A percentile compares a stretch with the other conserved stretches of the same genome.
Conservation (phyloP, 768 basidiomycete genomes). For the Mycena olivaceomarginata region DNA sequence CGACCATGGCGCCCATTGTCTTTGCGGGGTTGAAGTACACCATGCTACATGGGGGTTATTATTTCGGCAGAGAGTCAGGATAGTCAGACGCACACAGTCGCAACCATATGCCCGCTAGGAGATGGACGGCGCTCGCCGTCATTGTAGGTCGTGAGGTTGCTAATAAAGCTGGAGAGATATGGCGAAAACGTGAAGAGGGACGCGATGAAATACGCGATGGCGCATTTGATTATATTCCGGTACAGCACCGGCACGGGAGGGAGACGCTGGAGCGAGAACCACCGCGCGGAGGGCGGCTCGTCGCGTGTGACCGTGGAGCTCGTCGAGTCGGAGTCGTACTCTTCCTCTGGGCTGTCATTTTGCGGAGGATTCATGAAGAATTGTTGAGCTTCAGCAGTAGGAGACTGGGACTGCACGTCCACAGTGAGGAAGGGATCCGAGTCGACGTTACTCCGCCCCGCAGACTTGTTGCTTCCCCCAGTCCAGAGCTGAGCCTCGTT, state of each 20-base stretch:
- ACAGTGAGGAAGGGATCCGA: slow-evolving; percentile 37
- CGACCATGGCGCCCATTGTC: slow-evolving; percentile 93
- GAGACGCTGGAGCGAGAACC: slow-evolving; percentile 44
- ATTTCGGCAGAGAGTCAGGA: slow-evolving; percentile 3
- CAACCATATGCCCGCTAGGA: slow-evolving; percentile 93
- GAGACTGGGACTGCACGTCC: slow-evolving; percentile 35
- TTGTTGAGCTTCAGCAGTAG: slow-evolving; percentile 32
- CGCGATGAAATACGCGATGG: slow-evolving; percentile 91
- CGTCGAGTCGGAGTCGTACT: slow-evolving; percentile 47
- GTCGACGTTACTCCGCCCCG: slow-evolving; percentile 36
- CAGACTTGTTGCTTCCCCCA: slow-evolving; percentile 29
- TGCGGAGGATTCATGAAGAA: slow-evolving; percentile 14
- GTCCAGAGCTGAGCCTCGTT: slow-evolving; percentile 70
- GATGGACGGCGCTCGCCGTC: slow-evolving; percentile 74
- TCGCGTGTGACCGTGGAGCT: slow-evolving; percentile 42
- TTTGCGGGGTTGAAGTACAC: slow-evolving; percentile 97
- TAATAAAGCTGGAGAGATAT: slow-evolving; percentile 80
- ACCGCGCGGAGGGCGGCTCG: slow-evolving; percentile 29
- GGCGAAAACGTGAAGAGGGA: slow-evolving; percentile 96
- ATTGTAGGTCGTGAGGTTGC: slow-evolving; percentile 73
- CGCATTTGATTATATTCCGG: slow-evolving; percentile 92
- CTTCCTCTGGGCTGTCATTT: slow-evolving; percentile 32
- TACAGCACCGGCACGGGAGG: slow-evolving; percentile 70
- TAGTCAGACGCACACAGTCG: slow-evolving; percentile 85
- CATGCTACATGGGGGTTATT: slow-evolving; percentile 62